phyloP scores from a whole-genome alignment of 768 basidiomycete species.

The Collybia sordida region DNA sequence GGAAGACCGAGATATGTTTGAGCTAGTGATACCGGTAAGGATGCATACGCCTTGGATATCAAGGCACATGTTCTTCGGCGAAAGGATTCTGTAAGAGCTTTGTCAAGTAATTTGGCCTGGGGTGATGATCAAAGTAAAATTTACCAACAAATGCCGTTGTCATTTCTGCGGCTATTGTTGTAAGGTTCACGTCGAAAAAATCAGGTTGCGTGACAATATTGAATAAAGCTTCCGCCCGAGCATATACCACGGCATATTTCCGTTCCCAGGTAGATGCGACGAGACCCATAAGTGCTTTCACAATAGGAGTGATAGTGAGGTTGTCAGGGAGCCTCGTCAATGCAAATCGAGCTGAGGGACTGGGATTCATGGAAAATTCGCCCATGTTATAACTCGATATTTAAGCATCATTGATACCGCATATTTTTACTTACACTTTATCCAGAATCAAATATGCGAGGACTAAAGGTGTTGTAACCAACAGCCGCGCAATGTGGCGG shows the following conservation, averaged over 20 bases:
- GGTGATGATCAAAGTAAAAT: constrained; percentile 18
- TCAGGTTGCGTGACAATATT: constrained; percentile 40
- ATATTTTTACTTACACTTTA: constrained; percentile 47
- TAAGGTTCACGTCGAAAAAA: constrained; percentile 47
- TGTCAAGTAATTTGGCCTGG: background rate
- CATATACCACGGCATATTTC: constrained; percentile 55
- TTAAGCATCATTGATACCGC: background rate
- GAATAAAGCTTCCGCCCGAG: constrained; percentile 41
- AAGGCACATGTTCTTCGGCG: constrained; percentile 54
- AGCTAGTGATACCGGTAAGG: constrained; percentile 53
- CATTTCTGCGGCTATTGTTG: constrained; percentile 42
- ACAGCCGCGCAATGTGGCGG: constrained; percentile 41
- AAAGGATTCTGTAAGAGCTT: constrained; percentile 47
- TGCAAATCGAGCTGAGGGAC: constrained; percentile 60
- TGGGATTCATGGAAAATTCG: constrained; percentile 19
- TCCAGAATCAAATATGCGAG: constrained; percentile 65
- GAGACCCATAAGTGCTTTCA: constrained; percentile 45
- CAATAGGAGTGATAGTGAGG: constrained; percentile 41
- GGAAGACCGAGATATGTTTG: constrained; percentile 56
- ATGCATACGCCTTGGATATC: constrained; percentile 64
- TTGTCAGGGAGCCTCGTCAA: constrained; percentile 54
- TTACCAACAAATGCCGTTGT: constrained; percentile 52
- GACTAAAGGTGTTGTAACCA: constrained; percentile 59
- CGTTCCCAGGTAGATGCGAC: constrained; percentile 52
- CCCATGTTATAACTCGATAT: background rate